Conservation (phyloP, 352 stramenopile genomes). For the Peronospora destructor region DNA sequence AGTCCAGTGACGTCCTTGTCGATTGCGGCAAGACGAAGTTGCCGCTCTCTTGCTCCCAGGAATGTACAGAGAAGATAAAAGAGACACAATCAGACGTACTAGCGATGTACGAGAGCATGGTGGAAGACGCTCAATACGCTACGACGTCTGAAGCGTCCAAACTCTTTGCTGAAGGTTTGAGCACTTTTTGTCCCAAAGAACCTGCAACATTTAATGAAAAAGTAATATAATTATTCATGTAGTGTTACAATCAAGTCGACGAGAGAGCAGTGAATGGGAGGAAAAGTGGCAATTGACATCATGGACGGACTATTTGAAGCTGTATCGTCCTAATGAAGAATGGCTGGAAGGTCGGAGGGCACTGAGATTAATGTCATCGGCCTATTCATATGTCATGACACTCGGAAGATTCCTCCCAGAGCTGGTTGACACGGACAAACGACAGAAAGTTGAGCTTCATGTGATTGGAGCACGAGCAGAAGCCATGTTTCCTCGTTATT, state of each 20-base stretch:
- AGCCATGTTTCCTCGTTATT: conserved; percentile 61
- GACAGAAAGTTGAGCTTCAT: conserved; percentile 30
- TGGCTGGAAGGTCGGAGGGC: conserved; percentile 32
- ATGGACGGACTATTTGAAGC: conserved; percentile 43
- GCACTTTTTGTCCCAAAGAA: background rate
- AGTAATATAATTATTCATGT: background rate
- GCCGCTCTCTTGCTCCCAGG: conserved; percentile 44
- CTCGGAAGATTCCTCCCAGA: conserved; percentile 38
- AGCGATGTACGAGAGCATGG: conserved; percentile 34
- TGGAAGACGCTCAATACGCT: conserved; percentile 38
- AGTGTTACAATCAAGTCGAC: conserved; percentile 31
- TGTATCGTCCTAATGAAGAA: conserved; percentile 28
- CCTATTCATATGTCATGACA: conserved; percentile 68
- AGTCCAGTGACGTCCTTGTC: conserved; percentile 2
- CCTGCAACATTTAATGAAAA: too few species aligned
- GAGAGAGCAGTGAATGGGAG: conserved; percentile 14
- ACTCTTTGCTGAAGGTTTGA: conserved; percentile 42
- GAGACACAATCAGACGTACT: conserved; percentile 23
- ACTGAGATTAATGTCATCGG: conserved; percentile 50
- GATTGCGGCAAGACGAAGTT: conserved; percentile 33
- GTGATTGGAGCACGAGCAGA: conserved; percentile 64
- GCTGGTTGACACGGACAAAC: conserved; percentile 9
- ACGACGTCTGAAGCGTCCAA: conserved; percentile 28
- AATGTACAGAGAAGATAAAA: conserved; percentile 29
- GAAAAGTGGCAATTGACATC: conserved; percentile 14